A percentile compares a stretch with the other conserved stretches of the same genome.
These are phyloP conservation scores for Balansia obtecta DNA, from an alignment of 2,329 filamentous ascomycete genomes.

Conservation along the genomic window DNA sequence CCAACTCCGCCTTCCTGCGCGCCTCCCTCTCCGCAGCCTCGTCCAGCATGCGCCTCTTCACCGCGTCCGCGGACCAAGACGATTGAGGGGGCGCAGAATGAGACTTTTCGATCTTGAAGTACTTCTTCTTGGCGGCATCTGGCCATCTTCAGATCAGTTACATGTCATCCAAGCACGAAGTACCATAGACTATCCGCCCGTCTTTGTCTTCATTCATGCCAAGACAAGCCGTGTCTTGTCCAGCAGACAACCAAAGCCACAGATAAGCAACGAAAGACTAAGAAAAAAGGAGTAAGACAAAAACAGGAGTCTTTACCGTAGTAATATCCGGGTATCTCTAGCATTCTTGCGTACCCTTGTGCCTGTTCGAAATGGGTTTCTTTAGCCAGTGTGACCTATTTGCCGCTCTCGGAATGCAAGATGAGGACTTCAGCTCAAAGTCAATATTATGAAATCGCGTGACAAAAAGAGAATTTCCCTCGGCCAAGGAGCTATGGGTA, in stretches of 20 bases:
- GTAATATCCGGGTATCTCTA: constrained; percentile 6
- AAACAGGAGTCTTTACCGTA: constrained; percentile 4
- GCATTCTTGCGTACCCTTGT: neutral
- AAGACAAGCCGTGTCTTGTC: neutral
- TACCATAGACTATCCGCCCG: too few species aligned
- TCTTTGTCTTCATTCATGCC: neutral
- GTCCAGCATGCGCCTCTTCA: constrained; percentile 42
- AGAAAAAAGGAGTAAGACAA: neutral
- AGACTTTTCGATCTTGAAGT: constrained; percentile 54
- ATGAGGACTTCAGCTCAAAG: too few species aligned
- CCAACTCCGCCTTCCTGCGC: constrained; percentile 15
- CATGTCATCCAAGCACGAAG: too few species aligned
- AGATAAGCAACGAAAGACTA: neutral
- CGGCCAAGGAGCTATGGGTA: neutral
- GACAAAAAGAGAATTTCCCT: too few species aligned
- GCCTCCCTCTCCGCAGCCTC: constrained; percentile 21
- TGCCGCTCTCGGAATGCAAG: neutral
- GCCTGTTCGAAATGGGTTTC: neutral
- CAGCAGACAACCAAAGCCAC: neutral
- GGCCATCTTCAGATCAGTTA: neutral
- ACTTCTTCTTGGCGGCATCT: constrained; percentile 49
- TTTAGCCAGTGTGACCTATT: neutral
- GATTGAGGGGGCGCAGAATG: constrained; percentile 36
- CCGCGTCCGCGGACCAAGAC: constrained; percentile 43
- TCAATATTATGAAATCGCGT: too few species aligned